Percentiles rank a stretch among this genome's conserved stretches.
These are phyloP conservation scores for Isochrysis galbana DNA, from an alignment of 78 protist genomes.

Conservation along the genomic window DNA sequence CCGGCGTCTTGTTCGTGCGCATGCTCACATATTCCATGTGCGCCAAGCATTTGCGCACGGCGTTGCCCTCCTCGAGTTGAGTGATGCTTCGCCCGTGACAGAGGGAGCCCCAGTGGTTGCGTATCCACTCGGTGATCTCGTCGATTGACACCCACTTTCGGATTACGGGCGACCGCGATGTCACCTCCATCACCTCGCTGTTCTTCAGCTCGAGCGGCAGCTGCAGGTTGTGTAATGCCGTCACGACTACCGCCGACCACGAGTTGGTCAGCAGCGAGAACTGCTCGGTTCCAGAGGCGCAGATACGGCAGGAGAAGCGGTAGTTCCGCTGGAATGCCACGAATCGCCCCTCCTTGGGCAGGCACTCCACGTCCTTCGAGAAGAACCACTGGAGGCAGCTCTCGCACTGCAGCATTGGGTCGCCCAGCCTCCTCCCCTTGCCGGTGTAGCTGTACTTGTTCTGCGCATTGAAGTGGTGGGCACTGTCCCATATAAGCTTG, in stretches of 20 bases:
- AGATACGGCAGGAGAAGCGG: not conserved
- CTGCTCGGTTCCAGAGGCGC: not conserved
- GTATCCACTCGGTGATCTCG: not conserved
- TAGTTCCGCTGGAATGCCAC: slow-evolving; percentile 1
- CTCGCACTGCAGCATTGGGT: not conserved
- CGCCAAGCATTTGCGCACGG: no score
- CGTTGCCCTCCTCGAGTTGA: not conserved
- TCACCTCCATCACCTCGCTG: not conserved
- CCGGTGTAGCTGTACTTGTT: not conserved
- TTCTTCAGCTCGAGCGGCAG: not conserved
- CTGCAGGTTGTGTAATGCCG: not conserved
- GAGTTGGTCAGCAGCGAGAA: not conserved
- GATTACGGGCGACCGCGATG: no score
- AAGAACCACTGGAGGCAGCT: not conserved
- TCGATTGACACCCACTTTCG: not conserved
- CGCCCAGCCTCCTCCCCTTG: not conserved
- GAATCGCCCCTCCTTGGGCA: not conserved
- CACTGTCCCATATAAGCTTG: not conserved
- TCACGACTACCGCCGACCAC: not conserved
- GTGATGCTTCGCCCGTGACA: not conserved
- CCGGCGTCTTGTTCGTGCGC: no score
- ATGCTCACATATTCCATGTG: no score
- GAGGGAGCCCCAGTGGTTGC: not conserved
- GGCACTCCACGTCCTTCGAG: not conserved
- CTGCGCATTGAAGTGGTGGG: not conserved